Conservation (phyloP, 2,329 filamentous ascomycete species). For the Microcyclospora pomicola region DNA sequence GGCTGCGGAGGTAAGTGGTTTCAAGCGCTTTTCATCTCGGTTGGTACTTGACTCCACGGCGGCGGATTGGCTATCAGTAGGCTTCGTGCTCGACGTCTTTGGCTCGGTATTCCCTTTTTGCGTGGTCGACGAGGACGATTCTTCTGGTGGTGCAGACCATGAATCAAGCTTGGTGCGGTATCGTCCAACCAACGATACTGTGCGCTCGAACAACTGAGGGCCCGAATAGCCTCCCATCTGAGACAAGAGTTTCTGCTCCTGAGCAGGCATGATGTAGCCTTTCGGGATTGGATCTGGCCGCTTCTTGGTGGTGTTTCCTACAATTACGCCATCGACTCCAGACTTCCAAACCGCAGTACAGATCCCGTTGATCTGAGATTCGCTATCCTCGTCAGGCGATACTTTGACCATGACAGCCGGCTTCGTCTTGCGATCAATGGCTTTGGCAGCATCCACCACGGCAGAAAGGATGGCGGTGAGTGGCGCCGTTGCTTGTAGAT, state of each 20-base stretch:
- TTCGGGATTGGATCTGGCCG: constrained; percentile 56
- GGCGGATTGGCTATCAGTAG: not conserved
- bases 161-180: constrained; percentile 47
- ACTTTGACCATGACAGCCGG: constrained; percentile 96
- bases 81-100: constrained; percentile 1
- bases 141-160: constrained; percentile 24
- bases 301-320: constrained; percentile 90
- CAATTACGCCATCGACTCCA: constrained; percentile 88
- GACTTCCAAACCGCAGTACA: constrained; percentile 70
- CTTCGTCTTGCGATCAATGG: constrained; percentile 54
- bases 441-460: constrained; percentile 65
- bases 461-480: constrained; percentile 66
- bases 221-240: constrained; percentile 86
- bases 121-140: too few relatives aligned
- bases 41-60: constrained; percentile 13
- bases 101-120: not conserved
- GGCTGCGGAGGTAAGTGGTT: constrained; percentile 16
- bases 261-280: constrained; percentile 48
- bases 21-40: constrained; percentile 19
- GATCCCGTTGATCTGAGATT: constrained; percentile 74
- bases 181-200: constrained; percentile 60
- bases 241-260: constrained; percentile 53
- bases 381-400: constrained; percentile 82
- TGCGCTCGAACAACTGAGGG: constrained; percentile 73
- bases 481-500: constrained; percentile 72